Evolutionary conservation across 2,329 filamentous ascomycete genomes (phyloP).

Genomic region (Tolypocladium sp.): DNA sequence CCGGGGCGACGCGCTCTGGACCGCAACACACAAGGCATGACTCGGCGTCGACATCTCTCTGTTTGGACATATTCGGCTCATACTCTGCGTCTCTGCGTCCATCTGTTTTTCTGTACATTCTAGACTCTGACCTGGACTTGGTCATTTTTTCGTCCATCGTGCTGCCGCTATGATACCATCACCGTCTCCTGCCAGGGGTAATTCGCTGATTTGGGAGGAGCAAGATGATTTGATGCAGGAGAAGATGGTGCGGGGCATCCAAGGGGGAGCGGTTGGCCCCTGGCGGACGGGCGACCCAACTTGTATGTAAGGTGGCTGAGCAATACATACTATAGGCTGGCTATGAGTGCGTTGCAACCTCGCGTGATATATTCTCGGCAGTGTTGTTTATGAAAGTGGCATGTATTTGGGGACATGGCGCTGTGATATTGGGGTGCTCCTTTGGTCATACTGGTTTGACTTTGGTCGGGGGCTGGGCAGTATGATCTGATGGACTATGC

Average conservation of each 20-base stretch:
- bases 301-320: neutral
- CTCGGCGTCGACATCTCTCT: slow-evolving; percentile 17
- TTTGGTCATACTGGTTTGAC: neutral
- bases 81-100: slow-evolving; percentile 14
- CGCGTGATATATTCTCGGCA: neutral
- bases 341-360: neutral
- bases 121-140: slow-evolving; percentile 22
- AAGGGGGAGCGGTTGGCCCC: neutral
- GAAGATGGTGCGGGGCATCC: neutral
- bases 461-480: neutral
- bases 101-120: slow-evolving; percentile 22
- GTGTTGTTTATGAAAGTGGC: neutral
- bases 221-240: neutral
- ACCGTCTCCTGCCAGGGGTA: slow-evolving; percentile 21
- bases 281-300: neutral
- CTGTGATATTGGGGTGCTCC: too few species aligned
- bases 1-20: neutral
- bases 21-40: slow-evolving; percentile 13
- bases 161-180: slow-evolving; percentile 19
- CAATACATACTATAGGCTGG: neutral
- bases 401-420: neutral
- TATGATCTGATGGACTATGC: neutral
- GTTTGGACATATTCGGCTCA: slow-evolving; percentile 22
- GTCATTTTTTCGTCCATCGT: slow-evolving; percentile 14
- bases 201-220: slow-evolving; percentile 14